These are phyloP conservation scores for Xanthoparmelia taractica DNA, from an alignment of 495 filamentous ascomycete species.

Conservation along the genomic window DNA sequence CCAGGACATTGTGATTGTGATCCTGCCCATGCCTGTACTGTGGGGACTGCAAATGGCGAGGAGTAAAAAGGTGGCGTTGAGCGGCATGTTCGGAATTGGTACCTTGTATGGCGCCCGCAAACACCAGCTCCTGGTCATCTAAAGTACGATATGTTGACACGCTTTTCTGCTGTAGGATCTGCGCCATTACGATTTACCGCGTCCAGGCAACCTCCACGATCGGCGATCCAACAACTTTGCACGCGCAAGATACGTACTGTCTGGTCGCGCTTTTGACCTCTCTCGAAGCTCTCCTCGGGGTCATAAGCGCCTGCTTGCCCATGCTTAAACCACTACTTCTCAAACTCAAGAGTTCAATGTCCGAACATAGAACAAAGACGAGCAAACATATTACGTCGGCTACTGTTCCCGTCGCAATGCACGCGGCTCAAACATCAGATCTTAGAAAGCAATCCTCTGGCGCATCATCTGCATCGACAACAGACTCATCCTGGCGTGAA, in stretches of 20 bases:
- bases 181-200: not conserved
- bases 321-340: not conserved
- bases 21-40: not conserved
- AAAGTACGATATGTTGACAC: not conserved
- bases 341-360: not conserved
- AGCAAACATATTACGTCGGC: not conserved
- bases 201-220: conserved; percentile 1
- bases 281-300: not conserved
- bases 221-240: not conserved
- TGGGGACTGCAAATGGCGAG: not conserved
- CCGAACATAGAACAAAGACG: not conserved
- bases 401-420: not conserved
- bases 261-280: not conserved
- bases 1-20: not conserved
- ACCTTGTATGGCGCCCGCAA: not conserved
- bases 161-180: not conserved
- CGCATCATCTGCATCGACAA: not conserved
- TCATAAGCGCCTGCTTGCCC: not conserved
- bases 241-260: not conserved
- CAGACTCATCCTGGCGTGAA: not conserved
- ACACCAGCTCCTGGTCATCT: not conserved
- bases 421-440: not conserved
- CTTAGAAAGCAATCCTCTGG: not conserved
- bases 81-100: not conserved
- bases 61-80: not conserved